These are phyloP conservation scores for Aspergillus clavatus DNA, from an alignment of 2,329 filamentous ascomycete genomes.

Conservation along the genomic window DNA sequence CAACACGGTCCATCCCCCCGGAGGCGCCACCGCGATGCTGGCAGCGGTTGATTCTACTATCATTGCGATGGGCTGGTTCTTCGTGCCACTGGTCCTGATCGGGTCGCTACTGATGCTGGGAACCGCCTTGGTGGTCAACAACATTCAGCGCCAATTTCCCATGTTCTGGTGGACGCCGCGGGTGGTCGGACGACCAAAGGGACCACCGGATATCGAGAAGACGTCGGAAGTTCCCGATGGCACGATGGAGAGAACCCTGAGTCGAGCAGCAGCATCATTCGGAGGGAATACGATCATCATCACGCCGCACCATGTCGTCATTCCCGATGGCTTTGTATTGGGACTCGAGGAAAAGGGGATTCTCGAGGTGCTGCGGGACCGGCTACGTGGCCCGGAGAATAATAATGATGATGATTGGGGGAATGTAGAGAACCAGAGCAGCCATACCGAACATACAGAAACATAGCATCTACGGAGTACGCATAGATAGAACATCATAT, in stretches of 20 bases:
- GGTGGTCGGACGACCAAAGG: neutral
- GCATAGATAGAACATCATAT: too few relatives aligned
- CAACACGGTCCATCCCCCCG: slow-evolving; percentile 30
- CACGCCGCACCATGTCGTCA: neutral
- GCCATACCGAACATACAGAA: neutral
- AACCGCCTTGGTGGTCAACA: slow-evolving; percentile 29
- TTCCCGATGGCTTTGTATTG: neutral
- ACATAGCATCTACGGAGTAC: too few relatives aligned
- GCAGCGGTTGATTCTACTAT: slow-evolving; percentile 25
- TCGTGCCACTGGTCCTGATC: slow-evolving; percentile 26
- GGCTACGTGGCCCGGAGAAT: neutral
- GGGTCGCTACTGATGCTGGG: slow-evolving; percentile 27
- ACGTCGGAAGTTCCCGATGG: neutral
- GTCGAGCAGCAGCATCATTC: neutral
- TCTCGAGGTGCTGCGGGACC: neutral
- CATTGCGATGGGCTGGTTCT: slow-evolving; percentile 31
- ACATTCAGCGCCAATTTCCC: slow-evolving; percentile 29
- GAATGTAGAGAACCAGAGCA: neutral
- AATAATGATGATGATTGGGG: too few relatives aligned
- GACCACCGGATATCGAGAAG: neutral
- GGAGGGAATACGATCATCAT: neutral
- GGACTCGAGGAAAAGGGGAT: neutral
- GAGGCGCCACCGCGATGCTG: slow-evolving; percentile 31
- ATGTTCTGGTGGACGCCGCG: slow-evolving; percentile 21
- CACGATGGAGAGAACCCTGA: neutral